A percentile compares a stretch with the other conserved stretches of the same genome.
phyloP scores from a whole-genome alignment of 306 rosid genomes.

The Prunus dulcis region DNA sequence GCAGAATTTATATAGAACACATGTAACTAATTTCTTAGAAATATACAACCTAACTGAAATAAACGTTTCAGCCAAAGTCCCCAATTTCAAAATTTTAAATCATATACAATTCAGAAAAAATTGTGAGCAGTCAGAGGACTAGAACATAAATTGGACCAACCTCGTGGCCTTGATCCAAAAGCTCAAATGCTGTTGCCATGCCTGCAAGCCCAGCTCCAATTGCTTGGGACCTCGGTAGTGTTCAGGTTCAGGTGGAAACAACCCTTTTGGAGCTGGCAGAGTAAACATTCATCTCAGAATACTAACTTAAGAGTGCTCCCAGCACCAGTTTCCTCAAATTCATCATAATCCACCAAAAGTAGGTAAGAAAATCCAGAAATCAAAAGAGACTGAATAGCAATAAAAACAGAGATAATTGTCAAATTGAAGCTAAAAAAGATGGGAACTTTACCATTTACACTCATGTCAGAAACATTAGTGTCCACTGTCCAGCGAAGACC shows the following conservation, averaged over 20 bases:
- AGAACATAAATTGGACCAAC: slow-evolving; percentile 35
- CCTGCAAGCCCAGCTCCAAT: slow-evolving; percentile 98
- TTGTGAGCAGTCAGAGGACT: not conserved
- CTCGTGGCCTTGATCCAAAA: slow-evolving; percentile 99
- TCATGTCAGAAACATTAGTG: slow-evolving; percentile 81
- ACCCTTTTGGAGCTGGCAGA: slow-evolving; percentile 83
- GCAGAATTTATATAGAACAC: slow-evolving; percentile 23
- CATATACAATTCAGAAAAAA: not conserved
- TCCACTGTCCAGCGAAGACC: slow-evolving; percentile 78
- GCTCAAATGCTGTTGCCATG: slow-evolving; percentile 96
- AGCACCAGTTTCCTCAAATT: not conserved
- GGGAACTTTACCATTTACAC: slow-evolving; percentile 54
- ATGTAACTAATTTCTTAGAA: slow-evolving; percentile 5
- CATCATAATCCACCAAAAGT: not conserved
- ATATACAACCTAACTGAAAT: not conserved
- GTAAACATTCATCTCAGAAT: slow-evolving; percentile 23
- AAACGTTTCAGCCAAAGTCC: not conserved
- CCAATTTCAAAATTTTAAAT: slow-evolving; percentile 4
- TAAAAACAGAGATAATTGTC: not conserved
- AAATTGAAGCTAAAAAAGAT: not conserved
- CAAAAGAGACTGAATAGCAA: not conserved
- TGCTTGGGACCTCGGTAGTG: slow-evolving; percentile 86
- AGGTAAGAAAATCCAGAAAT: slow-evolving; percentile 8
- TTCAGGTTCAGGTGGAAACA: slow-evolving; percentile 95
- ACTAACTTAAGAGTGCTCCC: not conserved